Base-by-base conservation (phyloP, 768 basidiomycete species). In the Suillus subaureus region DNA sequence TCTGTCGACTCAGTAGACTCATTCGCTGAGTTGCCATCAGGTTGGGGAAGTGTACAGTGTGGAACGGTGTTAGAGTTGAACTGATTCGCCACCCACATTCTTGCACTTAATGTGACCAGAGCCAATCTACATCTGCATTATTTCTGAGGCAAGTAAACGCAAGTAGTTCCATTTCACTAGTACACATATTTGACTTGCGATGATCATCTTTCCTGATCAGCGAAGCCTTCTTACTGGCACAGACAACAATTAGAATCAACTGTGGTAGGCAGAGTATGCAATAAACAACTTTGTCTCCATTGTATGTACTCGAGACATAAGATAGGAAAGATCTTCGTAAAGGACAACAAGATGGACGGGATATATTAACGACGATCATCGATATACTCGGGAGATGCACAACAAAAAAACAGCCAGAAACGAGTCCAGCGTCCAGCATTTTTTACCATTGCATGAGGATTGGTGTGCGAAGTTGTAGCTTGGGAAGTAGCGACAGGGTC, bases 41-140 rank as follows among this genome's bases (percentile, higher is more conserved):
- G 84, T 6, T 86, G 85, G 85, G 93, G 92, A 67, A 94, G 92
- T 73, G 91, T 94, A 35, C 92, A 93, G 70, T 87, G 91, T 26
- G 92, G 93, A 62, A 93, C 91, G 26, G 86, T 91, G 66, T 80
- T 94, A 71, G 92, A 94, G 74, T 85, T 92, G 73, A 89, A 92
- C 72, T 92, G 73, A 75, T 43, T 51, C 31, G 42, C 7, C 18
- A 47, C 23, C 12, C 49, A 55, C 47, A 55, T 39, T 31, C 43
- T 33, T 26, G 49, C 23, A 33, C 52, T 11, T 55, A n/a, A 15
- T 55, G 54, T 33, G 54, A 33, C 18, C 54, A 11, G 45, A n/a
- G n/a, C 4, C 11, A 47, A 9, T 47, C 45, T 47, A 47, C n/a
- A 47, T 47, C n/a, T 52, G 51, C 28, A 52, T 52, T 8, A 52